Evolutionary conservation across 805 yeast species (phyloP).

Genomic region (Ogataea angusta): DNA sequence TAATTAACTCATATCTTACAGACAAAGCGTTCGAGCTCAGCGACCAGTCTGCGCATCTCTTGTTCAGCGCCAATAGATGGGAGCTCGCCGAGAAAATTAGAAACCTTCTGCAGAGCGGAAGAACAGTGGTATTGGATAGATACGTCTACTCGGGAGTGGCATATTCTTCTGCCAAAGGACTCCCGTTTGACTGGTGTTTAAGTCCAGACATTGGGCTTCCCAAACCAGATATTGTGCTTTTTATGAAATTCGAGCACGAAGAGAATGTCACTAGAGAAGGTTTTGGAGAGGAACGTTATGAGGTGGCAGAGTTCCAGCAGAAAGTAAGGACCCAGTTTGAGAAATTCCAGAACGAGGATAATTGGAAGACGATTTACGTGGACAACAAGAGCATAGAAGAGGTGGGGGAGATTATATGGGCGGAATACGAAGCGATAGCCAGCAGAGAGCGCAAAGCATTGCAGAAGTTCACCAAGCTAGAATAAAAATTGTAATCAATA

Average conservation of each 20-base stretch:
- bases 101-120: conserved; percentile 47
- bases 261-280: conserved; percentile 59
- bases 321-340: conserved; percentile 63
- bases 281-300: conserved; percentile 95
- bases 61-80: conserved; percentile 96
- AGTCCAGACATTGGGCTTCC: conserved; percentile 83
- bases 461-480: conserved; percentile 5
- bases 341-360: conserved; percentile 28
- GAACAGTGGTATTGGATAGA: conserved; percentile 70
- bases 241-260: conserved; percentile 57
- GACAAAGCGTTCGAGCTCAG: conserved; percentile 47
- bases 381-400: conserved; percentile 54
- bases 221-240: conserved; percentile 78
- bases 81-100: conserved; percentile 57
- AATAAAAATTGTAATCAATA: conserved; percentile 1
- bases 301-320: conserved; percentile 67
- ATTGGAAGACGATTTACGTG: conserved; percentile 55
- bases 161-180: conserved; percentile 81
- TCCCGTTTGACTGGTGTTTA: conserved; percentile 73
- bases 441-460: conserved; percentile 14
- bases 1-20: conserved; percentile 71
- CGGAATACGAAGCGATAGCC: conserved; percentile 16
- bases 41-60: conserved; percentile 80
- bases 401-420: conserved; percentile 50
- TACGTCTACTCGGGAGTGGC: conserved; percentile 93